Evolutionary conservation across 331 rosid genomes (phyloP).

Genomic region (Quercus phellos): DNA sequence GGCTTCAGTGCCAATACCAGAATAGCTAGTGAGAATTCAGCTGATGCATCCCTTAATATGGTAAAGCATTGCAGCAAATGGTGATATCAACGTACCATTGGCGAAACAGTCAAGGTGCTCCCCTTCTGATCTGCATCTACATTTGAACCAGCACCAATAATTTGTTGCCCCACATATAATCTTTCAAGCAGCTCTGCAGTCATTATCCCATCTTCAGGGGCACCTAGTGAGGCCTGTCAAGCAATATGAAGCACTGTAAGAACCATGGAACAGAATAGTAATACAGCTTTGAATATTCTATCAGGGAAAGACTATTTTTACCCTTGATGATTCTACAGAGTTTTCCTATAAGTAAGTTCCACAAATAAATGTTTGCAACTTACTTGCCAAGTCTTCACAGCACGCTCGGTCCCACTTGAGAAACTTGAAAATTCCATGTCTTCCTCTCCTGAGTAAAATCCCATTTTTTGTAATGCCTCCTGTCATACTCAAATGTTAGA

Average conservation of each 20-base stretch:
- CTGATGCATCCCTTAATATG: neutral
- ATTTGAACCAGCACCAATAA: conserved; percentile 26
- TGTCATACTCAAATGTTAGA: conserved; percentile 21
- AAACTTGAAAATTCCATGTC: conserved; percentile 83
- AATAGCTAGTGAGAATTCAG: neutral
- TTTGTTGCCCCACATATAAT: conserved; percentile 31
- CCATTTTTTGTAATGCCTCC: conserved; percentile 74
- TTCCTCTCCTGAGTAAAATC: conserved; percentile 91
- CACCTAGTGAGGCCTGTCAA: conserved; percentile 58
- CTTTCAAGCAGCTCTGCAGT: conserved; percentile 67
- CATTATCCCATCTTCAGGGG: conserved; percentile 79
- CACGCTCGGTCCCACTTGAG: conserved; percentile 83
- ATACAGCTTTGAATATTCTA: conserved; percentile 1
- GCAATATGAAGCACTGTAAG: conserved; percentile 15
- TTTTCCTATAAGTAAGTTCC: neutral
- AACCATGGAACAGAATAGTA: neutral
- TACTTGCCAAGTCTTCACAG: conserved; percentile 98
- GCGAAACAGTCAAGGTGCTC: conserved; percentile 17
- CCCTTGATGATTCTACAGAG: neutral
- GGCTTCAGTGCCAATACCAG: neutral
- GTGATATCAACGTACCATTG: conserved; percentile 37
- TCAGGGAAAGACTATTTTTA: neutral
- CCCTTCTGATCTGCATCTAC: conserved; percentile 16
- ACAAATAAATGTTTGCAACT: conserved; percentile 26
- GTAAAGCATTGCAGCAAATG: neutral